Evolutionary conservation across 805 yeast genomes (phyloP).

Genomic region (Hanseniaspora thailandica): DNA sequence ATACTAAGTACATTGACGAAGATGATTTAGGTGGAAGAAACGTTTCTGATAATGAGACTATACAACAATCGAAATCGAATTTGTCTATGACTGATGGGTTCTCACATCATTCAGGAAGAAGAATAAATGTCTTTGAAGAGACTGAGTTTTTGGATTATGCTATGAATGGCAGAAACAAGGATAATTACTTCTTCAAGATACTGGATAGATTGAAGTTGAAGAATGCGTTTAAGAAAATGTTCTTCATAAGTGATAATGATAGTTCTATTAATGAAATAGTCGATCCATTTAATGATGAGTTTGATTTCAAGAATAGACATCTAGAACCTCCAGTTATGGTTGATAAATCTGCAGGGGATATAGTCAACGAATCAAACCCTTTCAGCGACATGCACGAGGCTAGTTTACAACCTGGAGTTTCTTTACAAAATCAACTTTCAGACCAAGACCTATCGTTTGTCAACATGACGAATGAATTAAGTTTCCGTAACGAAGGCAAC

Average conservation of each 20-base stretch:
- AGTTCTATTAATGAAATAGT: not conserved
- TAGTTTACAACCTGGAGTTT: not conserved
- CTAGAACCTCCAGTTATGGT: constrained; percentile 11
- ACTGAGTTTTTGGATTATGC: constrained; percentile 9
- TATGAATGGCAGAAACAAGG: not conserved
- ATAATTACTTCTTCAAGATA: not conserved
- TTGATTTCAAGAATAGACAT: constrained; percentile 15
- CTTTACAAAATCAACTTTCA: not conserved
- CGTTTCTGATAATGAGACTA: not conserved
- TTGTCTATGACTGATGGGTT: constrained; percentile 8
- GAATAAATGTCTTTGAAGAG: constrained; percentile 15
- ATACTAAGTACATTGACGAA: not conserved
- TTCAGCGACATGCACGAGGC: constrained; percentile 8
- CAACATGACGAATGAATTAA: not conserved
- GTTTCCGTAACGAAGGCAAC: constrained; percentile 2
- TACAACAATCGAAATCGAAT: not conserved
- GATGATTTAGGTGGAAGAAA: not conserved
- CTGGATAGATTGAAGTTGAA: not conserved
- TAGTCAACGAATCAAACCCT: constrained; percentile 9
- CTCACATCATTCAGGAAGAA: constrained; percentile 13
- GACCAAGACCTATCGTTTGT: not conserved
- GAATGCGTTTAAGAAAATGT: not conserved
- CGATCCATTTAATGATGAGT: constrained; percentile 15
- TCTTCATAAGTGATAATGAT: not conserved
- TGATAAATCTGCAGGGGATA: constrained; percentile 12